Evolutionary conservation across 2,329 filamentous ascomycete species (phyloP), one percentile per base, ranked within the genome.

Genomic region (Fusarium dimerum): DNA sequence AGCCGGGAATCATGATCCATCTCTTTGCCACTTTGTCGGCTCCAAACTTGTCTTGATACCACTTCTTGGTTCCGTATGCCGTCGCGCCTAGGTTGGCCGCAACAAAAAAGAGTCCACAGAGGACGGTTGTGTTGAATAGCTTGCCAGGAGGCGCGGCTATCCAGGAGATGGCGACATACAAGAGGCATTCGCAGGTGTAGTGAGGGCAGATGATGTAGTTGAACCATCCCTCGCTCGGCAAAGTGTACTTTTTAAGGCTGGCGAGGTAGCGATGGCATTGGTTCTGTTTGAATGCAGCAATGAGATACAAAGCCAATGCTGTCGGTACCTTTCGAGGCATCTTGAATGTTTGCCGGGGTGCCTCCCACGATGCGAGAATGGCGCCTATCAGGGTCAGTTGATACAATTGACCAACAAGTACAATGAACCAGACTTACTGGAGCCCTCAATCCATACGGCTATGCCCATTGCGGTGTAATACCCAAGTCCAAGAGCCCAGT

Each of bases 121-220:
- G 65, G 41, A 97, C 70, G 1, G 92, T 93, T 67, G 76, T 82
- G 71, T 96, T 97, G 52, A 90, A 69, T 50, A 81, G 57, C 32
- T 76, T 72, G 11, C 85, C 88, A 8, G 73, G 64, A 1, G 92
- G 92, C 1, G 92, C 91, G 30, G 87, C 85, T 39, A 88, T 70
- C 43, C 94, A 73, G 3, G 90, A 82, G 59, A 99, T 73, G n/a
- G 87, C 81, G 17, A 92, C 67, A 69, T 99, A 97, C 52, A 97
- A 84, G 40, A 88, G 68, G 67, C 90, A 92, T 74, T 97, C 94
- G 65, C 88, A 90, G 4, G 89, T 89, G 71, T 97, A 99, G 73
- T 99, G 94, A 16, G 94, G 92, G 63, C 89, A 95, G 39, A 97
- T 73, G 18, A 95, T 71, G 51, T 79, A 77, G 42, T 77, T 77